Percentiles rank a stretch among this genome's conserved stretches.
Conservation (phyloP, 306 rosid species). For the Lagenaria siceraria region DNA sequence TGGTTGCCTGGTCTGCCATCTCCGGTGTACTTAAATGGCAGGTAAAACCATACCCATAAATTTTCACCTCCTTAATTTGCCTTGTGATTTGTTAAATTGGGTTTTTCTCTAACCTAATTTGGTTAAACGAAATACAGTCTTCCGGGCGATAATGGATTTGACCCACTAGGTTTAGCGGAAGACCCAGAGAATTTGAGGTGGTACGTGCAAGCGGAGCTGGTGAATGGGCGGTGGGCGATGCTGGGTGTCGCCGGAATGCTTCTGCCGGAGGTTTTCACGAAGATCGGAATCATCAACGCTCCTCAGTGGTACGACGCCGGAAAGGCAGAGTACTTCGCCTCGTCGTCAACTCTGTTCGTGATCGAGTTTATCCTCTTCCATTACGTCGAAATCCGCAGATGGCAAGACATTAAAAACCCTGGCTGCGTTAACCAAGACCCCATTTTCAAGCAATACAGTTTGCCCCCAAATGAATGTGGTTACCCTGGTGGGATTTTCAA, state of each 20-base stretch:
- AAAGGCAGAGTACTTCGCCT: conserved; percentile 76
- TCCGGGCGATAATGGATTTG: conserved; percentile 96
- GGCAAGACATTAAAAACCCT: conserved; percentile 99
- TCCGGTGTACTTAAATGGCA: conserved; percentile 70
- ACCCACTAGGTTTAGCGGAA: conserved; percentile 86
- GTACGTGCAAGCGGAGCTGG: conserved; percentile 90
- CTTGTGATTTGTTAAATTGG: neutral
- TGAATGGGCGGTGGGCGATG: conserved; percentile 94
- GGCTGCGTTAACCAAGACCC: conserved; percentile 97
- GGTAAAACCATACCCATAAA: conserved; percentile 20
- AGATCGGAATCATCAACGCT: conserved; percentile 52
- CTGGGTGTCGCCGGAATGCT: conserved; percentile 94
- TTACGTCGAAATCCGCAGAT: conserved; percentile 88
- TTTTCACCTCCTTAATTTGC: neutral
- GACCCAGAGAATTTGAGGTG: conserved; percentile 93
- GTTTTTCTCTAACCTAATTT: neutral
- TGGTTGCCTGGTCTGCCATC: conserved; percentile 94
- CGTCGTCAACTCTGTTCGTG: conserved; percentile 89
- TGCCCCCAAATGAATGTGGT: conserved; percentile 62
- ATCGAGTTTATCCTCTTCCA: conserved; percentile 96
- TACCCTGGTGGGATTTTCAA: conserved; percentile 93
- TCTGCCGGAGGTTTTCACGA: conserved; percentile 83
- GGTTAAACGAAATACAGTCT: conserved; percentile 35
- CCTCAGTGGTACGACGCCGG: conserved; percentile 98
- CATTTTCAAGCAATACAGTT: conserved; percentile 93